Conservation (phyloP, 768 basidiomycete genomes). For the Cyclocybe aegerita region DNA sequence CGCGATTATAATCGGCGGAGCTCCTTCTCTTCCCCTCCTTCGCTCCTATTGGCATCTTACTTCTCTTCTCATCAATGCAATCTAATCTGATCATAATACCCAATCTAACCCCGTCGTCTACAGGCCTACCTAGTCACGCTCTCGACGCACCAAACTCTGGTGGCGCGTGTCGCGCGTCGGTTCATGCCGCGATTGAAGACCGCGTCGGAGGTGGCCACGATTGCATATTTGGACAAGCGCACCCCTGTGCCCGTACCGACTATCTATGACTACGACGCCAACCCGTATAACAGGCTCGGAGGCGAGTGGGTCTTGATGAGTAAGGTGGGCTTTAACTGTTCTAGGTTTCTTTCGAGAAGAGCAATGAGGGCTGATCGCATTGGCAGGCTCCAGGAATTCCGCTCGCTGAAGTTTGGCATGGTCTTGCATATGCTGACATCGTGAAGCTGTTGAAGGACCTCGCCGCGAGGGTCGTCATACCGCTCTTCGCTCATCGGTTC, state of each 20-base stretch:
- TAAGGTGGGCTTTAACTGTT: conserved; percentile 49
- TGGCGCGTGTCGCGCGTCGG: conserved; percentile 79
- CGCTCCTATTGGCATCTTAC: too few species aligned
- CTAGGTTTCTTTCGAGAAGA: not conserved
- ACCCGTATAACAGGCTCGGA: conserved; percentile 81
- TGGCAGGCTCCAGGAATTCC: conserved; percentile 72
- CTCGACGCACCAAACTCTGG: conserved; percentile 56
- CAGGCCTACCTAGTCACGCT: conserved; percentile 80
- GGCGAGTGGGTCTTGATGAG: conserved; percentile 89
- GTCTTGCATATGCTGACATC: conserved; percentile 64
- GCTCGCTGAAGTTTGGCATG: conserved; percentile 68
- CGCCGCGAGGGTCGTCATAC: conserved; percentile 58
- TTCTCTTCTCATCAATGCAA: too few species aligned
- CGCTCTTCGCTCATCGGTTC: conserved; percentile 78
- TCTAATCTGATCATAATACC: not conserved
- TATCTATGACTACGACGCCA: conserved; percentile 77
- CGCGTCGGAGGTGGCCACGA: conserved; percentile 84
- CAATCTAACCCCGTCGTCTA: not conserved
- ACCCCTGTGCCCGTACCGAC: conserved; percentile 73
- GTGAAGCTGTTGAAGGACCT: conserved; percentile 66
- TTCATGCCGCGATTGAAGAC: conserved; percentile 89
- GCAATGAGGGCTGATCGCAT: conserved; percentile 11
- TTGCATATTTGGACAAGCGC: conserved; percentile 72
- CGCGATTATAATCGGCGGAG: too few species aligned
- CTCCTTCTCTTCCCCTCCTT: too few species aligned